Conservation (phyloP, 2,329 filamentous ascomycete genomes). For the Coniochaeta sp. region DNA sequence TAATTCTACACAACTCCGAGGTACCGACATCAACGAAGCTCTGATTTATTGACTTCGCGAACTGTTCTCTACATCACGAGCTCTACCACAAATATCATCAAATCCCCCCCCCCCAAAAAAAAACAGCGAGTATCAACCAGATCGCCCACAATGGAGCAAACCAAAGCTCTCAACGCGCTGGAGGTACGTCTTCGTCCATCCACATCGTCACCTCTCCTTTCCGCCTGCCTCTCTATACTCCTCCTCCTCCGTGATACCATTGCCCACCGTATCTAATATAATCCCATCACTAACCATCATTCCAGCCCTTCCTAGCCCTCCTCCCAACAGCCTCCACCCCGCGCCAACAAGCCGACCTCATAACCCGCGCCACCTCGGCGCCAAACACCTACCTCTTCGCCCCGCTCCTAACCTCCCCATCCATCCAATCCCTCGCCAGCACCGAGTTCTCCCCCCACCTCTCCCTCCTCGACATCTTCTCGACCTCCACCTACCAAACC, state of each 20-base stretch:
- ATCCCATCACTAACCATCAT: constrained; percentile 27
- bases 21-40: not conserved
- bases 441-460: constrained; percentile 57
- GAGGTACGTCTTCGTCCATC: constrained; percentile 47
- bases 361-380: constrained; percentile 82
- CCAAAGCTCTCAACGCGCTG: constrained; percentile 56
- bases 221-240: too few species aligned
- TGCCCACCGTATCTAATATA: too few species aligned
- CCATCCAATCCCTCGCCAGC: constrained; percentile 65
- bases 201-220: not conserved
- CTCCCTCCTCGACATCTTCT: constrained; percentile 77
- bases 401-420: constrained; percentile 77
- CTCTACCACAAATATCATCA: too few species aligned
- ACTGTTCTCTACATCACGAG: not conserved
- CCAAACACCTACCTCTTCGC: constrained; percentile 89
- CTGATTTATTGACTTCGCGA: not conserved
- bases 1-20: constrained; percentile 9
- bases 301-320: constrained; percentile 82
- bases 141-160: constrained; percentile 60
- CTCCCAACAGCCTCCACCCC: constrained; percentile 80
- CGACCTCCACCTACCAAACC: constrained; percentile 79
- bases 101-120: not conserved
- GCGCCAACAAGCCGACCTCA: constrained; percentile 76
- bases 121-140: not conserved
- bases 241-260: too few species aligned